Conservation (phyloP, 805 yeast species). For the Candida tallmaniae region DNA sequence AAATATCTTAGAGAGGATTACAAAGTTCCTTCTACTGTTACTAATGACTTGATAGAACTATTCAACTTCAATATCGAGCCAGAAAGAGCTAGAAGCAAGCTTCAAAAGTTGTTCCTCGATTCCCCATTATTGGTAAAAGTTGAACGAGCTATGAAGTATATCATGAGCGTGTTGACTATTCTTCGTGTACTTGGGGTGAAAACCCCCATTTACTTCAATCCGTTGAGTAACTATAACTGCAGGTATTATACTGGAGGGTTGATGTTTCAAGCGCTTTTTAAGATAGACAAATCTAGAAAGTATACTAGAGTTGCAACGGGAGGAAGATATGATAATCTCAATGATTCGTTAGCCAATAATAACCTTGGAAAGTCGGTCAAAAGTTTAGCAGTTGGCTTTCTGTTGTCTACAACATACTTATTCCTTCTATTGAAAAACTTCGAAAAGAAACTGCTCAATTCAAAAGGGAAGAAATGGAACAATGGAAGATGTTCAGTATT, state of each 20-base stretch:
- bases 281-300: constrained; percentile 47
- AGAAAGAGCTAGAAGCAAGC: constrained; percentile 55
- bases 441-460: constrained; percentile 9
- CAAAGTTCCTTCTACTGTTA: constrained; percentile 73
- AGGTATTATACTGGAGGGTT: constrained; percentile 75
- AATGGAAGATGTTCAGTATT: constrained; percentile 72
- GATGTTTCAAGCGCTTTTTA: constrained; percentile 83
- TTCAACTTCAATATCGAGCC: constrained; percentile 77
- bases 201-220: constrained; percentile 60
- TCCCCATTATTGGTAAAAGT: constrained; percentile 59
- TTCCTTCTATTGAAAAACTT: constrained; percentile 32
- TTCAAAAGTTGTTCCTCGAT: constrained; percentile 70
- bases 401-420: constrained; percentile 52
- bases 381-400: constrained; percentile 75
- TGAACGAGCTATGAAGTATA: constrained; percentile 57
- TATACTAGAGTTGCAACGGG: constrained; percentile 74
- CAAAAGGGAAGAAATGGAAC: constrained; percentile 19
- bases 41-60: constrained; percentile 68
- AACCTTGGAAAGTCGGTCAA: constrained; percentile 21
- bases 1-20: constrained; percentile 45
- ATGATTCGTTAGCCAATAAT: constrained; percentile 58
- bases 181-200: constrained; percentile 57
- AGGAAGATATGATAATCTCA: constrained; percentile 82
- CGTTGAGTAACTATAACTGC: constrained; percentile 79
- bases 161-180: constrained; percentile 53